A percentile compares a stretch with the other conserved stretches of the same genome.
phyloP scores from a whole-genome alignment of 31 red algal species.

The Porphyra umbilicalis region DNA sequence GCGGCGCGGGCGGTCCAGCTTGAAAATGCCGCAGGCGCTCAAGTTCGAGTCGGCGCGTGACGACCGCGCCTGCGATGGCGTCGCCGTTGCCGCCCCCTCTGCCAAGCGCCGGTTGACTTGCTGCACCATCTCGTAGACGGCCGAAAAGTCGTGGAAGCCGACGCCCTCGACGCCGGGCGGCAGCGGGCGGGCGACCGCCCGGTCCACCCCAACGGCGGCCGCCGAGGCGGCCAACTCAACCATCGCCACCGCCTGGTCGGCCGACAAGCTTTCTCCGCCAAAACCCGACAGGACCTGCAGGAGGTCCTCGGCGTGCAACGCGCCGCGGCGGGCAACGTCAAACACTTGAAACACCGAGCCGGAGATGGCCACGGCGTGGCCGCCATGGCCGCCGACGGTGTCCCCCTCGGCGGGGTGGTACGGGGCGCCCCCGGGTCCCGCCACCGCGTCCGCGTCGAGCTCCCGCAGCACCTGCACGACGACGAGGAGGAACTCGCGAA shows the following conservation, averaged over 20 bases:
- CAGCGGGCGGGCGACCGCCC: not conserved
- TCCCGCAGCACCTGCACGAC: not conserved
- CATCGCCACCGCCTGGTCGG: not conserved
- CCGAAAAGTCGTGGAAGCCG: not conserved
- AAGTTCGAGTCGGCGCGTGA: not conserved
- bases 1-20: not conserved
- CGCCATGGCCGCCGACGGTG: not conserved
- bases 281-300: not conserved
- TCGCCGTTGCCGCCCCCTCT: not conserved
- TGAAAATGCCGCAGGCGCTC: not conserved
- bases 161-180: not conserved
- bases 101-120: not conserved
- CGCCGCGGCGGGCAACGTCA: not conserved
- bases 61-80: not conserved
- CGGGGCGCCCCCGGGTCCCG: not conserved
- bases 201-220: not conserved
- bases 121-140: not conserved
- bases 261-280: not conserved
- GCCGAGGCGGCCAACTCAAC: not conserved
- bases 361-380: not conserved
- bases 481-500: not conserved
- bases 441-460: not conserved
- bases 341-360: not conserved
- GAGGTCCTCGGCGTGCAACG: not conserved
- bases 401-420: not conserved